A percentile compares a stretch with the other conserved stretches of the same genome.
These are phyloP conservation scores for Pinus tabuliformis DNA, from an alignment of 75 land plant genomes.

Conservation along the genomic window DNA sequence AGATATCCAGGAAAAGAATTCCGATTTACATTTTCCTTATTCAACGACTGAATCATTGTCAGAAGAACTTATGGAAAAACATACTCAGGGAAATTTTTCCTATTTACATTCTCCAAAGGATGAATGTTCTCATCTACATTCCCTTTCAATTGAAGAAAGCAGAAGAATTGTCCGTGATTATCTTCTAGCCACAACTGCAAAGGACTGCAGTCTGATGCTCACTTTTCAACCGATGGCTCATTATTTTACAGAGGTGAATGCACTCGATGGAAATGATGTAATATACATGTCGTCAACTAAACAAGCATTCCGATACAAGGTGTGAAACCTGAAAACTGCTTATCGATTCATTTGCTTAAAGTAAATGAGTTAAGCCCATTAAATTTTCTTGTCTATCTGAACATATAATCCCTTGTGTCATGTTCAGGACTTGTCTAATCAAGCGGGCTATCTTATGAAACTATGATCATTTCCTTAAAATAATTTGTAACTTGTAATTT, in stretches of 20 bases:
- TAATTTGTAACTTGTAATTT: too few relatives aligned
- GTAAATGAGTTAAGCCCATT: not conserved
- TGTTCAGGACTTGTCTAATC: not conserved
- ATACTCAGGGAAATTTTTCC: not conserved
- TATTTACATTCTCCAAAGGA: not conserved
- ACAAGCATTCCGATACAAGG: slow-evolving; percentile 65
- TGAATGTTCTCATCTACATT: slow-evolving; percentile 34
- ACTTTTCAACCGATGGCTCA: slow-evolving; percentile 46
- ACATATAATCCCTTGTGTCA: not conserved
- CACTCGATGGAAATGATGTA: not conserved
- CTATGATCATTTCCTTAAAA: too few relatives aligned
- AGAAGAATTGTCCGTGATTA: slow-evolving; percentile 68
- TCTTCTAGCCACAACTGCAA: slow-evolving; percentile 90
- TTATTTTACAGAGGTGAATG: slow-evolving; percentile 10
- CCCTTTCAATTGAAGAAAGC: slow-evolving; percentile 63
- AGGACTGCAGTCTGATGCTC: slow-evolving; percentile 94
- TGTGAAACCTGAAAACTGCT: not conserved
- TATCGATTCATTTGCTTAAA: not conserved
- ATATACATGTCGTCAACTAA: slow-evolving; percentile 33
- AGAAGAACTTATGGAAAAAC: not conserved
- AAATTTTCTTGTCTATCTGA: not conserved
- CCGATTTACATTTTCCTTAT: not conserved
- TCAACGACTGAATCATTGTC: too few relatives aligned
- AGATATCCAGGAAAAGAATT: not conserved
- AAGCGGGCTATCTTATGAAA: too few relatives aligned